Conservation (phyloP, 2,329 filamentous ascomycete species). For the Exophiala calicioides region DNA sequence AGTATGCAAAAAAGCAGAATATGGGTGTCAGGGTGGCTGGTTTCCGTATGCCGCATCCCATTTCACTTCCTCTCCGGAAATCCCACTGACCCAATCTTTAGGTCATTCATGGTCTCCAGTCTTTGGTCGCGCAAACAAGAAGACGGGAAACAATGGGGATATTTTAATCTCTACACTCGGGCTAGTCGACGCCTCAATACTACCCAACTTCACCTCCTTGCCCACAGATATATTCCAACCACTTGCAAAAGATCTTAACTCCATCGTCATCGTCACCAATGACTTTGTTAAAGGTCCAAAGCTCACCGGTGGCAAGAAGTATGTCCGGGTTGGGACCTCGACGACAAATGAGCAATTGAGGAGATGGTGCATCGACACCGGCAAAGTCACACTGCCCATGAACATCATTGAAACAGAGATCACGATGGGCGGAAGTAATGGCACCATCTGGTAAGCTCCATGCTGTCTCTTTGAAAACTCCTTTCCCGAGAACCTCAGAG, state of each 20-base stretch:
- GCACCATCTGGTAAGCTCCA: conserved; percentile 22
- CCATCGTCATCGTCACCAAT: conserved; percentile 22
- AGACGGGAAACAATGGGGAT: conserved; percentile 33
- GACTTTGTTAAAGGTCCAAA: conserved; percentile 20
- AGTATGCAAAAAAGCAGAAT: conserved; percentile 24
- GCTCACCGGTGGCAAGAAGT: conserved; percentile 34
- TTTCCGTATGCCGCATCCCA: conserved; percentile 17
- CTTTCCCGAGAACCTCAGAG: too few species aligned
- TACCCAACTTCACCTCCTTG: conserved; percentile 27
- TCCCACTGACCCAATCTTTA: conserved; percentile 8
- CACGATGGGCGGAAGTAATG: conserved; percentile 51
- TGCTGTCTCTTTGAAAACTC: neutral
- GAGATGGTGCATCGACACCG: conserved; percentile 44
- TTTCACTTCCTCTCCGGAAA: neutral
- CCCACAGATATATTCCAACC: conserved; percentile 24
- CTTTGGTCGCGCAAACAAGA: conserved; percentile 21
- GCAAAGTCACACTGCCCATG: conserved; percentile 45
- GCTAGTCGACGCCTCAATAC: conserved; percentile 32
- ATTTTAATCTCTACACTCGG: conserved; percentile 45
- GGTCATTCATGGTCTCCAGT: conserved; percentile 29
- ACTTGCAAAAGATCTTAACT: conserved; percentile 24
- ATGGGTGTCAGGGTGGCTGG: conserved; percentile 26
- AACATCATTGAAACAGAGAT: conserved; percentile 54
- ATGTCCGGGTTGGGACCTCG: conserved; percentile 46
- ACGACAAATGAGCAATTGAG: conserved; percentile 52